These are phyloP conservation scores for Trichophyton schoenleinii DNA, from an alignment of 2,329 filamentous ascomycete genomes.

Conservation along the genomic window DNA sequence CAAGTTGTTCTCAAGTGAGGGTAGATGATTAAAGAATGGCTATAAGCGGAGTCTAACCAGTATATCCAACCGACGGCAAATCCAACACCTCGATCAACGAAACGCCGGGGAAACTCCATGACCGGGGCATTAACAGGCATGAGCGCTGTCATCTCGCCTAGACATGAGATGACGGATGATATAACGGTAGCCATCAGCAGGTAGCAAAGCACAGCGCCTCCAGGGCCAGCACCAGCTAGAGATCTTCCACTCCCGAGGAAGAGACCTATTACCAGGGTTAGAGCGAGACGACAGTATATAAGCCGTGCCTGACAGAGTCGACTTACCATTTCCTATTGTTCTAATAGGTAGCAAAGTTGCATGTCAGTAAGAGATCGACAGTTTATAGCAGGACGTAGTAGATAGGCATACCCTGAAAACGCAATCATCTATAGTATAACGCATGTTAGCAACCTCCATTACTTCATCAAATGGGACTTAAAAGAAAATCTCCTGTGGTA, in stretches of 20 bases:
- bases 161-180: constrained; percentile 32
- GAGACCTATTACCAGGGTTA: constrained; percentile 20
- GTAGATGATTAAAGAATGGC: constrained; percentile 13
- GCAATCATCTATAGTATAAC: constrained; percentile 30
- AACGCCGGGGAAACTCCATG: constrained; percentile 30
- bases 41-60: constrained; percentile 24
- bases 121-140: constrained; percentile 31
- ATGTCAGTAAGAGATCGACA: not conserved
- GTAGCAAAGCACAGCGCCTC: constrained; percentile 31
- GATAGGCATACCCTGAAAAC: constrained; percentile 29
- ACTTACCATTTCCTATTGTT: constrained; percentile 31
- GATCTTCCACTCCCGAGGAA: constrained; percentile 32
- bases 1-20: constrained; percentile 7
- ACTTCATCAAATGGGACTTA: not conserved
- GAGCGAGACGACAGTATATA: not conserved
- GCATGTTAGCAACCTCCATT: not conserved
- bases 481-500: not conserved
- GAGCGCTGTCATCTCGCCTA: constrained; percentile 34
- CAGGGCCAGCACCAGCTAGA: constrained; percentile 31
- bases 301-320: not conserved
- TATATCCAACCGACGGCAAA: constrained; percentile 37
- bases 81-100: constrained; percentile 33
- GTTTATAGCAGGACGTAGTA: not conserved
- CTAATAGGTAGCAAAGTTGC: constrained; percentile 12
- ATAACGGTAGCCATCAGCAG: constrained; percentile 34